Evolutionary conservation across 1,139 yeast genomes (phyloP).

Genomic region (Diutina scorzettiae): DNA sequence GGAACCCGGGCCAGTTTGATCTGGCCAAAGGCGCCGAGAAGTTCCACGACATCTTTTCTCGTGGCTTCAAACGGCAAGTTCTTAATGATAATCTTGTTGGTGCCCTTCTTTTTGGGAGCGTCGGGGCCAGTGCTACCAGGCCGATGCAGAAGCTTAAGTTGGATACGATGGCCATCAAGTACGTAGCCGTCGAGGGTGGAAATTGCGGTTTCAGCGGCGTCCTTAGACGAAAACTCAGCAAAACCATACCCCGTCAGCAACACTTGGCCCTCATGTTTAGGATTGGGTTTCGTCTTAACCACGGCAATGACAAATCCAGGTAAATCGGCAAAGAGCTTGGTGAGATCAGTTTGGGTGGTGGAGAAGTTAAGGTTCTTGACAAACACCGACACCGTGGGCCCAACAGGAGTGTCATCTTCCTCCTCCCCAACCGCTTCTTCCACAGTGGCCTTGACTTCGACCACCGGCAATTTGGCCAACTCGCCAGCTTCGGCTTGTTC

Average conservation of each 20-base stretch:
- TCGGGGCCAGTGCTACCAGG: constrained; percentile 25
- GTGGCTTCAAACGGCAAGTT: constrained; percentile 95
- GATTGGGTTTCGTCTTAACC: constrained; percentile 81
- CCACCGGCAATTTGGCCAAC: constrained; percentile 19
- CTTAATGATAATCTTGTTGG: constrained; percentile 80
- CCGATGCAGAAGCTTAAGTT: constrained; percentile 80
- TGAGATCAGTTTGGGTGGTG: constrained; percentile 51
- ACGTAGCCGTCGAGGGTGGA: constrained; percentile 63
- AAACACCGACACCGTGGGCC: constrained; percentile 76
- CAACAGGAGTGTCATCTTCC: constrained; percentile 33
- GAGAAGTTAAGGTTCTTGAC: constrained; percentile 85
- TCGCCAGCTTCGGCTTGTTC: constrained; percentile 15
- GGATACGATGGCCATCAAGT: constrained; percentile 83
- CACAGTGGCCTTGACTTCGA: constrained; percentile 29
- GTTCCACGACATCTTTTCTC: constrained; percentile 78
- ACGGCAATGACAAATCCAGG: constrained; percentile 77
- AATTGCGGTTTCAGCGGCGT: constrained; percentile 70
- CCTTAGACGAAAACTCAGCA: constrained; percentile 73
- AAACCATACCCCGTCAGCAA: constrained; percentile 97
- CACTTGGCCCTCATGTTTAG: constrained; percentile 51
- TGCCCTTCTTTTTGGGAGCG: constrained; percentile 25
- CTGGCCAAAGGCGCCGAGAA: constrained; percentile 90
- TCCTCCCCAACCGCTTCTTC: constrained; percentile 27
- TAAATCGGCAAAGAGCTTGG: constrained; percentile 51
- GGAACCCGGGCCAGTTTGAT: constrained; percentile 93